These are phyloP conservation scores for Ceratocystis destructans DNA, from an alignment of 2,329 filamentous ascomycete species.

Conservation along the genomic window DNA sequence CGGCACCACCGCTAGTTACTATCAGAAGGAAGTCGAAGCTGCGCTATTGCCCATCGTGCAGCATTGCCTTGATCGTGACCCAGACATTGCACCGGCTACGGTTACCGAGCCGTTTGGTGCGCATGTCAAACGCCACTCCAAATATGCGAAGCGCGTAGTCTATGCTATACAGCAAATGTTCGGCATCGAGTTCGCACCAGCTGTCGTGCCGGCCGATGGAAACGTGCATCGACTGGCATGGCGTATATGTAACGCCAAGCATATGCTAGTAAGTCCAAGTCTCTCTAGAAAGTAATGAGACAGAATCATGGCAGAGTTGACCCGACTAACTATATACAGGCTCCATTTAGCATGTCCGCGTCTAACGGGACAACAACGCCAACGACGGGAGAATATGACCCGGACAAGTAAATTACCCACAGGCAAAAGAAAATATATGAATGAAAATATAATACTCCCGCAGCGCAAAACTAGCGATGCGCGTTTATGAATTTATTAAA, in stretches of 20 bases:
- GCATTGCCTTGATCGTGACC: constrained; percentile 86
- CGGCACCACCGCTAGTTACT: constrained; percentile 33
- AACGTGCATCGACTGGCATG: constrained; percentile 82
- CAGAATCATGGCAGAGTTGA: no score
- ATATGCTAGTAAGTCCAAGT: constrained; percentile 55
- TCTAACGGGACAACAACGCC: constrained; percentile 51
- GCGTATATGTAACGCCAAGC: constrained; percentile 91
- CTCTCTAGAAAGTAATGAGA: no score
- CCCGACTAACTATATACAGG: constrained; percentile 30
- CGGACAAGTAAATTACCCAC: constrained; percentile 18
- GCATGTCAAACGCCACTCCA: constrained; percentile 72
- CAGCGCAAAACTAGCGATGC: no score
- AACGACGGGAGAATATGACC: constrained; percentile 30
- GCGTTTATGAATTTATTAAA: neutral
- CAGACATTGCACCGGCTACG: constrained; percentile 72
- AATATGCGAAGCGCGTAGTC: constrained; percentile 79
- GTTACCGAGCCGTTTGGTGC: constrained; percentile 72
- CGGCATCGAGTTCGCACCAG: constrained; percentile 85
- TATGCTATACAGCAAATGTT: constrained; percentile 96
- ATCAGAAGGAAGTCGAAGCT: constrained; percentile 58
- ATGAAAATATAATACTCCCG: neutral
- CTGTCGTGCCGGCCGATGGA: constrained; percentile 83
- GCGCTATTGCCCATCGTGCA: constrained; percentile 69
- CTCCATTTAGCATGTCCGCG: constrained; percentile 57
- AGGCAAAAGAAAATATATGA: neutral